Evolutionary conservation across 805 yeast species (phyloP), one percentile per base, ranked within the genome.

Genomic region (Candida orba): DNA sequence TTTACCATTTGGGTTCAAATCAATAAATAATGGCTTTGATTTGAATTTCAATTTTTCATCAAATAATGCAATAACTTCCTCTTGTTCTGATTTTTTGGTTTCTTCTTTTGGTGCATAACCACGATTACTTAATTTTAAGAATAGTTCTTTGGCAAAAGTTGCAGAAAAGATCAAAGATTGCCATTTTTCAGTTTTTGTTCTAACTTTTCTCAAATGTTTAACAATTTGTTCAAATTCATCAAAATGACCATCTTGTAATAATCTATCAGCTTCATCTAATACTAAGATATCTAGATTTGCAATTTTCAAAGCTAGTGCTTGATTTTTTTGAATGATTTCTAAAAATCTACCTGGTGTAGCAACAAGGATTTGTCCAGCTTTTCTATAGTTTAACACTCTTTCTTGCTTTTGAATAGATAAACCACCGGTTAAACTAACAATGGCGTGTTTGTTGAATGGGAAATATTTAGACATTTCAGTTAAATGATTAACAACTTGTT

Each of bases 91-190:
- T 14, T 50, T 54, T 35, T 65, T 67, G 13, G 50, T 56, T n/a
- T 50, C 53, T 13, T 41, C 47, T 55, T 60, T 52, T 46, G 49
- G 44, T 49, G 60, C 48, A 54, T 65, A 58, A 20, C 58, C 52
- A 13, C 69, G 66, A 15, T 61, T 67, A 42, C 73, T 77, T 51
- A 93, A 68, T 58, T 89, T 90, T 33, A 82, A 77, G 63, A 93
- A 88, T 27, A 93, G 69, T 41, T 83, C 91, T 50, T 78, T 73
- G 5, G 90, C 81, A 63, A 93, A 93, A 0, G 99, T 91, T 4
- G 99, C 99, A 33, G 95, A 85, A 58, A 87, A 93, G n/a, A 93
- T 88, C 53, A 90, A 67, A 1, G 96, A 86, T 66, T 93, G 99
- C 73, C 89, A 76, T 44, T 58, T 63, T 4, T 45, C 54, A 50